phyloP scores from a whole-genome alignment of 345 rosid genomes.

The Gossypium thurberi region DNA sequence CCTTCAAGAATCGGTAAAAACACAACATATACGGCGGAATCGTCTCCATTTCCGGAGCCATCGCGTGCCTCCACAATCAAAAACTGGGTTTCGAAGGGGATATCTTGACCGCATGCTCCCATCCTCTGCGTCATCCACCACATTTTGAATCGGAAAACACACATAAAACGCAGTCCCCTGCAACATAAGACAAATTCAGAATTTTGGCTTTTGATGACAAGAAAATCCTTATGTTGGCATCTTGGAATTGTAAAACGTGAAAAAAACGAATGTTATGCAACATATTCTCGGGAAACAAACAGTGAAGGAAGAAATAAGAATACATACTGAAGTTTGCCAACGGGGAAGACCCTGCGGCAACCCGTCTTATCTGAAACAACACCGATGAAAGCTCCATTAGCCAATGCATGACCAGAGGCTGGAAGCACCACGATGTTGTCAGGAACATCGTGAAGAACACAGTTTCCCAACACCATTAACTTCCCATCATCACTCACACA shows the following conservation, averaged over 20 bases:
- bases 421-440: conserved; percentile 38
- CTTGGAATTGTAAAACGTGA: too few species aligned
- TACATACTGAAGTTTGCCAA: conserved; percentile 55
- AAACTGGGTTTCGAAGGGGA: conserved; percentile 66
- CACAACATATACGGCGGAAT: conserved; percentile 33
- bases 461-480: conserved; percentile 41
- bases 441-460: conserved; percentile 34
- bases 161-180: conserved; percentile 65
- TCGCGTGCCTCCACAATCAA: conserved; percentile 40
- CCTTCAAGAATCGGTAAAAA: conserved; percentile 63
- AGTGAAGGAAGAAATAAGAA: too few species aligned
- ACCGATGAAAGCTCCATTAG: conserved; percentile 57
- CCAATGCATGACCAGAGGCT: conserved; percentile 26
- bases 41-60: conserved; percentile 29
- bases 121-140: conserved; percentile 87
- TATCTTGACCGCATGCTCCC: conserved; percentile 47
- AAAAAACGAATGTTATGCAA: too few species aligned
- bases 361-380: conserved; percentile 44
- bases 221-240: too few species aligned
- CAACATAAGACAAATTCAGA: neutral
- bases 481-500: conserved; percentile 38
- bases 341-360: conserved; percentile 46
- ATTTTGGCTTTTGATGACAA: neutral
- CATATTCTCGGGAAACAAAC: neutral
- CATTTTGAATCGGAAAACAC: conserved; percentile 57